phyloP scores from a whole-genome alignment of 2,329 filamentous ascomycete species.

The Scedosporium aurantiacum region DNA sequence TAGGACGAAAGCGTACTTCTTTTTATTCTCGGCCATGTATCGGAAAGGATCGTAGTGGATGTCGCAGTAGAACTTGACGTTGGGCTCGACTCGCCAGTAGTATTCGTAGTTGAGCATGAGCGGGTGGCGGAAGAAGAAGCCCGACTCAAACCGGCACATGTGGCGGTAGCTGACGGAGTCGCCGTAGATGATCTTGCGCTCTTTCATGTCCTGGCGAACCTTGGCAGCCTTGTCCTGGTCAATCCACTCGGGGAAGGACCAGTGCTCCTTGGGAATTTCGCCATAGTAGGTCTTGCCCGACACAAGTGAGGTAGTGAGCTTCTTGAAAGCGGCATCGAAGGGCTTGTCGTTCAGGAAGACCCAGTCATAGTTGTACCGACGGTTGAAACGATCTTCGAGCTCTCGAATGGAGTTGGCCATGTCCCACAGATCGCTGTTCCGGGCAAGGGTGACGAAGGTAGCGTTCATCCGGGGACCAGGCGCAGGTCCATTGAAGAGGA shows the following conservation, averaged over 20 bases:
- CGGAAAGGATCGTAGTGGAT: slow-evolving; percentile 94
- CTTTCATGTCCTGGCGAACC: slow-evolving; percentile 87
- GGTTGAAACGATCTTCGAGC: slow-evolving; percentile 96
- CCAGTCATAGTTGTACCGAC: slow-evolving; percentile 96
- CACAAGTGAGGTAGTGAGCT: slow-evolving; percentile 77
- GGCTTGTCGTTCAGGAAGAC: slow-evolving; percentile 96
- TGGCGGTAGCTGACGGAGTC: slow-evolving; percentile 95
- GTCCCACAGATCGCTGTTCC: slow-evolving; percentile 92
- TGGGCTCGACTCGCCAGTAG: slow-evolving; percentile 99
- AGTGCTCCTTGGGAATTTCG: slow-evolving; percentile 81
- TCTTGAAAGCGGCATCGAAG: slow-evolving; percentile 89
- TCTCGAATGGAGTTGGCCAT: slow-evolving; percentile 92
- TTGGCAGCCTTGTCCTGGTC: slow-evolving; percentile 87
- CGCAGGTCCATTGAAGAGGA: slow-evolving; percentile 34
- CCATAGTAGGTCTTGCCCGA: slow-evolving; percentile 90
- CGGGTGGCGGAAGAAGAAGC: slow-evolving; percentile 95
- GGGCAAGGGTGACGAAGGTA: slow-evolving; percentile 90
- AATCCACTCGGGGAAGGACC: slow-evolving; percentile 94
- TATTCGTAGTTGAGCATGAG: slow-evolving; percentile 95
- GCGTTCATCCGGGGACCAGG: slow-evolving; percentile 79
- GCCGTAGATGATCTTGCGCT: slow-evolving; percentile 95
- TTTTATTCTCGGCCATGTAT: slow-evolving; percentile 88
- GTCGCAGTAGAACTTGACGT: slow-evolving; percentile 92
- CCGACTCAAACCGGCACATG: slow-evolving; percentile 98
- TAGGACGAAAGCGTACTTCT: slow-evolving; percentile 96